Evolutionary conservation across 78 protist species (phyloP).

Genomic region (Bigelowiella natans): DNA sequence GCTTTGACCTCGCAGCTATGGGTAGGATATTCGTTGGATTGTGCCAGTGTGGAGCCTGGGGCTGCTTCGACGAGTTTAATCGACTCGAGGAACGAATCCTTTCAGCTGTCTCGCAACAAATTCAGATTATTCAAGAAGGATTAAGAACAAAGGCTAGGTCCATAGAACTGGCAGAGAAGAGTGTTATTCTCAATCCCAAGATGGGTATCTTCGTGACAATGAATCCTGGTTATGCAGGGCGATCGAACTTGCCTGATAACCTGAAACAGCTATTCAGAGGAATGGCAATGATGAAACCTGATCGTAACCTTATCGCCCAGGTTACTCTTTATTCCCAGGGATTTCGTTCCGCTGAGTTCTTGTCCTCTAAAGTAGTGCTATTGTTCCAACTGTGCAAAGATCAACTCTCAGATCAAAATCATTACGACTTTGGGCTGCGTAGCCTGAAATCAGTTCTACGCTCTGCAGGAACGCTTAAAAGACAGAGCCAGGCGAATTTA

Average conservation of each 20-base stretch:
- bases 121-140: constrained; percentile 84
- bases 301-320: constrained; percentile 86
- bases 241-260: constrained; percentile 95
- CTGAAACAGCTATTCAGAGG: constrained; percentile 87
- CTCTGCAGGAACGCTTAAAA: constrained; percentile 80
- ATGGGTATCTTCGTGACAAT: constrained; percentile 96
- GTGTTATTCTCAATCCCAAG: constrained; percentile 10
- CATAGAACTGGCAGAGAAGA: background rate
- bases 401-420: constrained; percentile 81
- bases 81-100: constrained; percentile 94
- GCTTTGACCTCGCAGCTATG: constrained; percentile 60
- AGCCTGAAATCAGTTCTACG: constrained; percentile 85
- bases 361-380: constrained; percentile 83
- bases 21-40: constrained; percentile 38
- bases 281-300: constrained; percentile 76
- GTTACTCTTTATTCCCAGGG: constrained; percentile 93
- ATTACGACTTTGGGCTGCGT: constrained; percentile 98
- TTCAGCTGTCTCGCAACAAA: constrained; percentile 96
- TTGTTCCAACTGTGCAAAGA: constrained; percentile 82
- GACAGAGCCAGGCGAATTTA: constrained; percentile 11
- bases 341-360: constrained; percentile 76
- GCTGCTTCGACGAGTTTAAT: constrained; percentile 6
- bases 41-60: constrained; percentile 5
- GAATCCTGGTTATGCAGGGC: constrained; percentile 99
- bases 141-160: constrained; percentile 20